Evolutionary conservation across 2,329 filamentous ascomycete species (phyloP).

Genomic region (Botrytis aclada): DNA sequence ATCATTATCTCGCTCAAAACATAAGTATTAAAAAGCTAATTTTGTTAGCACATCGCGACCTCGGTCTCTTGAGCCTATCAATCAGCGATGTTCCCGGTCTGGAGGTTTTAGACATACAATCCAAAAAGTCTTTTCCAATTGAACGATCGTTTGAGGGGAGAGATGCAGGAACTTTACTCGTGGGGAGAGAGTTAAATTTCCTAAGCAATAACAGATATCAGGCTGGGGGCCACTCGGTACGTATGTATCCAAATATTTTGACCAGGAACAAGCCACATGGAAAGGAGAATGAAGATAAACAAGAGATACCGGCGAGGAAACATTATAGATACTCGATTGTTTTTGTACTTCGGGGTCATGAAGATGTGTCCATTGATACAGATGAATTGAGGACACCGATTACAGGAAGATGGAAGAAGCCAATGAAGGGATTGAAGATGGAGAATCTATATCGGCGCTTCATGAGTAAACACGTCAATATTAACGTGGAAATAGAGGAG

Average conservation of each 20-base stretch:
- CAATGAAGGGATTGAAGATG: constrained; percentile 26
- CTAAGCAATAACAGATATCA: constrained; percentile 30
- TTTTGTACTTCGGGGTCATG: constrained; percentile 33
- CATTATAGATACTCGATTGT: constrained; percentile 32
- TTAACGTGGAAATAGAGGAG: constrained; percentile 28
- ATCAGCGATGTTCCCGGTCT: constrained; percentile 33
- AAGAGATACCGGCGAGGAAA: not conserved
- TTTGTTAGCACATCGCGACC: constrained; percentile 28
- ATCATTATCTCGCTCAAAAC: not conserved
- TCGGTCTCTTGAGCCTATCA: constrained; percentile 32
- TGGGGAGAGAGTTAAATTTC: constrained; percentile 30
- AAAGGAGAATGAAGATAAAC: not conserved
- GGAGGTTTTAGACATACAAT: constrained; percentile 29
- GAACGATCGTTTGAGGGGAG: constrained; percentile 25
- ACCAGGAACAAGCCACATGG: not conserved
- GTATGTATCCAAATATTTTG: constrained; percentile 23
- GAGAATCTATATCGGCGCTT: constrained; percentile 26
- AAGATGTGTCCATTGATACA: constrained; percentile 28
- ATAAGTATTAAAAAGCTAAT: not conserved
- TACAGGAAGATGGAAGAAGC: constrained; percentile 27
- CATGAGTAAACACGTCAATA: constrained; percentile 29
- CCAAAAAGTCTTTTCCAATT: constrained; percentile 26
- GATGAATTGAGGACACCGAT: constrained; percentile 30
- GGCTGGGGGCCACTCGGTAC: constrained; percentile 30
- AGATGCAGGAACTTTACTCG: constrained; percentile 27